Conservation (phyloP, 148 eudicot species). For the Oxyria digyna region DNA sequence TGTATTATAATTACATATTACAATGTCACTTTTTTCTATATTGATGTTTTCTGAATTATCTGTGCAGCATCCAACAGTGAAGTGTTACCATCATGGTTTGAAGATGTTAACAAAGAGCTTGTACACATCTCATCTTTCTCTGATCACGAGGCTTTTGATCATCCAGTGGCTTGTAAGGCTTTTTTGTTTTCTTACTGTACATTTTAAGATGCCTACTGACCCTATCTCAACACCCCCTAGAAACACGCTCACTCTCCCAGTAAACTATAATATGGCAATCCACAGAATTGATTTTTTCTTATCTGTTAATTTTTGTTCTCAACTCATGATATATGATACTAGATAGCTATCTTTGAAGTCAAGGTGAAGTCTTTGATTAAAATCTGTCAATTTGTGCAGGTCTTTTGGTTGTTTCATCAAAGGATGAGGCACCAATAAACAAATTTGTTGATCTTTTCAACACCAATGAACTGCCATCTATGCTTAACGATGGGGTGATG, state of each 20-base stretch:
- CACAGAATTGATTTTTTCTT: not conserved
- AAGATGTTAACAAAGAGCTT: conserved; percentile 77
- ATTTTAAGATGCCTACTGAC: not conserved
- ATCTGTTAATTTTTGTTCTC: not conserved
- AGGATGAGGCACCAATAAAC: conserved; percentile 65
- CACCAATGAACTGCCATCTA: conserved; percentile 62
- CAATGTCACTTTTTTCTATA: not conserved
- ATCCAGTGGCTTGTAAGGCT: conserved; percentile 88
- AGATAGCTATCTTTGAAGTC: not conserved
- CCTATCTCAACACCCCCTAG: not conserved
- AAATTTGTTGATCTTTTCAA: conserved; percentile 86
- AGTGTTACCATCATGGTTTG: conserved; percentile 72
- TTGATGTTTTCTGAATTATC: conserved; percentile 2
- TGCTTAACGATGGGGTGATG: conserved; percentile 82
- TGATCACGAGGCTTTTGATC: conserved; percentile 96
- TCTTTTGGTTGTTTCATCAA: conserved; percentile 86
- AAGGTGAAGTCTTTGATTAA: not conserved
- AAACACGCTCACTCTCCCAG: not conserved
- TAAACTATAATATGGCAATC: too few species aligned
- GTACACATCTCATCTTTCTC: conserved; percentile 67
- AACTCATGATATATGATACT: not conserved
- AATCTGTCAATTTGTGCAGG: conserved; percentile 35
- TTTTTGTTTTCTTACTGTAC: not conserved
- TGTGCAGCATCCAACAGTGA: conserved; percentile 51
- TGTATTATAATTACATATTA: not conserved